These are phyloP conservation scores for Bromus sterilis DNA, from an alignment of 176 grass and related monocot genomes.

Conservation along the genomic window DNA sequence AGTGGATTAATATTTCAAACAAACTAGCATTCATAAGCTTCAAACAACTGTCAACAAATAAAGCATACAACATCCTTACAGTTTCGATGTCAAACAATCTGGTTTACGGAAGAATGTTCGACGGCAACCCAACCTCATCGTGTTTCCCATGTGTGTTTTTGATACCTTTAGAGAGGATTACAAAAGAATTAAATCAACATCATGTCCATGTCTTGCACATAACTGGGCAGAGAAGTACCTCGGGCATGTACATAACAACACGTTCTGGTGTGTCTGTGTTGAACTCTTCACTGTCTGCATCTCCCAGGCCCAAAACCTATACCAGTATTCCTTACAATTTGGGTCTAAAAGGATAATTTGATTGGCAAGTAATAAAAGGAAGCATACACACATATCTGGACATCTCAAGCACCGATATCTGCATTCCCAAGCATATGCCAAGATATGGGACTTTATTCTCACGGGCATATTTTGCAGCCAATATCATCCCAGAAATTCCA, in stretches of 20 bases:
- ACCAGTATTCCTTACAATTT: constrained; percentile 7
- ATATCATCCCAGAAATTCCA: constrained; percentile 91
- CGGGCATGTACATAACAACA: constrained; percentile 96
- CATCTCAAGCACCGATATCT: constrained; percentile 98
- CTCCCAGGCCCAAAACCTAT: constrained; percentile 61
- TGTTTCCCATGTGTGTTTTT: constrained; percentile 97
- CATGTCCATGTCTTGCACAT: background rate
- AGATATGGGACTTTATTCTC: constrained; percentile 97
- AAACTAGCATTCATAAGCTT: background rate
- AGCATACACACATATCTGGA: constrained; percentile 59
- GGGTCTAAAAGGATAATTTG: constrained; percentile 1
- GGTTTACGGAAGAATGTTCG: constrained; percentile 63
- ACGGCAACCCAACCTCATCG: constrained; percentile 83
- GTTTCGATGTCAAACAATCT: constrained; percentile 71
- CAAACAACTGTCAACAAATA: constrained; percentile 4
- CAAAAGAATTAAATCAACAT: background rate
- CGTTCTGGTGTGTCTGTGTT: constrained; percentile 37
- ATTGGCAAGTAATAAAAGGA: constrained; percentile 3
- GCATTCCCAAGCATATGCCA: constrained; percentile 99
- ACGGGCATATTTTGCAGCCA: constrained; percentile 95
- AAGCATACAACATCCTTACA: constrained; percentile 35
- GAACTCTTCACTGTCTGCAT: constrained; percentile 96
- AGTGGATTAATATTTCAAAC: background rate
- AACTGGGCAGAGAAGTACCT: constrained; percentile 45
- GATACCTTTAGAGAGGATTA: constrained; percentile 54